These are phyloP conservation scores for Xylaria longipes DNA, from an alignment of 495 filamentous ascomycete genomes.

Conservation along the genomic window DNA sequence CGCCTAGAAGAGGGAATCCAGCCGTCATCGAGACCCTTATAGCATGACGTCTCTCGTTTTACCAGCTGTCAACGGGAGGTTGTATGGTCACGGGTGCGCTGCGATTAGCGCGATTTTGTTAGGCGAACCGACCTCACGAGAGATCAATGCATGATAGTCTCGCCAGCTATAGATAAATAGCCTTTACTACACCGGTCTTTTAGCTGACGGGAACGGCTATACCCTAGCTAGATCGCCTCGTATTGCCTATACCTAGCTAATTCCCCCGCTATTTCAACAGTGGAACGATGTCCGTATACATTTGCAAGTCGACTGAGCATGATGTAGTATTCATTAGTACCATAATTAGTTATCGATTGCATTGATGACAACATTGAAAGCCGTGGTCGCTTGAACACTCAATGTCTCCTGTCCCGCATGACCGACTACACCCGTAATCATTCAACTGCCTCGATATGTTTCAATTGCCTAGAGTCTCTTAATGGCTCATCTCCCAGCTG, in stretches of 20 bases:
- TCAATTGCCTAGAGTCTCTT: background rate
- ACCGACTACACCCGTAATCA: background rate
- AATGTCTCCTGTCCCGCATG: background rate
- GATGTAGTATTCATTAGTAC: background rate
- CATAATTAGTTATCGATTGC: constrained; percentile 5
- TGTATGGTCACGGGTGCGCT: background rate
- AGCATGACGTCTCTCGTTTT: background rate
- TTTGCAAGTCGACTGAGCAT: background rate
- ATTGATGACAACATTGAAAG: background rate
- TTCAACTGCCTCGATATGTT: background rate
- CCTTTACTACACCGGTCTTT: background rate
- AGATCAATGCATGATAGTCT: background rate
- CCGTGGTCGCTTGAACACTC: background rate
- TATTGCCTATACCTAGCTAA: background rate
- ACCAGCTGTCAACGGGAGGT: background rate
- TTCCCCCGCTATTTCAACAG: background rate
- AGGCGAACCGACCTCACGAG: background rate
- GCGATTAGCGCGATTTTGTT: background rate
- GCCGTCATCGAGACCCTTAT: background rate
- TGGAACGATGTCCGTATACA: background rate
- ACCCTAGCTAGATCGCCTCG: constrained; percentile 5
- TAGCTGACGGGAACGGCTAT: background rate
- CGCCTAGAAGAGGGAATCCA: background rate
- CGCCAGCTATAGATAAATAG: background rate
- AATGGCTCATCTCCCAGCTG: background rate